Evolutionary conservation across 1,139 yeast genomes (phyloP).

Genomic region (Pichia sp.): DNA sequence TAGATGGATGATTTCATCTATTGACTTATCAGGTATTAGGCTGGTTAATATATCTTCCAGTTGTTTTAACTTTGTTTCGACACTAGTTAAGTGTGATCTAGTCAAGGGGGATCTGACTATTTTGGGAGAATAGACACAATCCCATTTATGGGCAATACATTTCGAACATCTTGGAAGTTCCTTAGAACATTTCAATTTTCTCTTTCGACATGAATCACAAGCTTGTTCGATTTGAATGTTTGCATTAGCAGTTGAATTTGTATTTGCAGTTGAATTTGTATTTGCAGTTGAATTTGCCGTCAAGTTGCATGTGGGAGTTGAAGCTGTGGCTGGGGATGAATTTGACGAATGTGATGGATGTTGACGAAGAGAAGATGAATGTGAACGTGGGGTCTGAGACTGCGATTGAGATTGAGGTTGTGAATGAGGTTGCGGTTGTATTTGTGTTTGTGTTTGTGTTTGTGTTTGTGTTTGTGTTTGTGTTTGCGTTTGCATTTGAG

Average conservation of each 20-base stretch:
- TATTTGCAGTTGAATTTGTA: no score
- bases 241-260: no score
- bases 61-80: slow-evolving; percentile 55
- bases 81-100: slow-evolving; percentile 70
- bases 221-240: slow-evolving; percentile 28
- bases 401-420: no score
- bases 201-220: slow-evolving; percentile 54
- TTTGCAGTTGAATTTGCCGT: no score
- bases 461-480: no score
- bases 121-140: slow-evolving; percentile 66
- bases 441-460: no score
- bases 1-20: slow-evolving; percentile 29
- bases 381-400: no score
- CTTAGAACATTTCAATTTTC: slow-evolving; percentile 53
- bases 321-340: no score
- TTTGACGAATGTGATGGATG: no score
- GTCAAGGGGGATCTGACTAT: slow-evolving; percentile 76
- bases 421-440: no score
- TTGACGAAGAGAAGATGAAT: no score
- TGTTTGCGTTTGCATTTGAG: slow-evolving; percentile 5
- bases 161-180: slow-evolving; percentile 72
- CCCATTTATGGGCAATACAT: slow-evolving; percentile 67
- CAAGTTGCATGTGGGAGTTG: no score
- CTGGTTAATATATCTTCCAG: slow-evolving; percentile 48
- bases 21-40: slow-evolving; percentile 34